A percentile compares a stretch with the other conserved stretches of the same genome.
These are phyloP conservation scores for Neurospora tetraspora DNA, from an alignment of 495 filamentous ascomycete genomes.

Conservation along the genomic window DNA sequence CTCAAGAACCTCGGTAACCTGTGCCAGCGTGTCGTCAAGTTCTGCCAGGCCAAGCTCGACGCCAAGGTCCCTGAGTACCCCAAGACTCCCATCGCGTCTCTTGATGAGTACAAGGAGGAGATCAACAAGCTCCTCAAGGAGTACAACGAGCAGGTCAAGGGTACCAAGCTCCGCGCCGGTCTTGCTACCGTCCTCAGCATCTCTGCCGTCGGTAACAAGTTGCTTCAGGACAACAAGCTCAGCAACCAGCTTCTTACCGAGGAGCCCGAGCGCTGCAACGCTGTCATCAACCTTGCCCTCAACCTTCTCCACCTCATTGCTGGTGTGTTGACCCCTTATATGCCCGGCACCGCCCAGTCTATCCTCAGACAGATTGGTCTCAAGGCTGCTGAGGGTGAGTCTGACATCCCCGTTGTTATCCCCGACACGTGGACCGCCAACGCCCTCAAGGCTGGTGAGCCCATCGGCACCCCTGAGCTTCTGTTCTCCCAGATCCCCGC, in stretches of 20 bases:
- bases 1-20: slow-evolving; percentile 90
- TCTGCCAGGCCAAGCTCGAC: slow-evolving; percentile 65
- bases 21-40: slow-evolving; percentile 88
- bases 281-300: slow-evolving; percentile 71
- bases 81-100: slow-evolving; percentile 14
- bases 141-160: slow-evolving; percentile 65
- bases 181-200: slow-evolving; percentile 52
- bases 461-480: slow-evolving; percentile 70
- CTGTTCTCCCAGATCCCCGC: slow-evolving; percentile 54
- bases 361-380: slow-evolving; percentile 66
- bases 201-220: slow-evolving; percentile 56
- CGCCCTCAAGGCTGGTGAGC: slow-evolving; percentile 59
- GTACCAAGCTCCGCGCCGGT: slow-evolving; percentile 65
- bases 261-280: slow-evolving; percentile 61
- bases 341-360: slow-evolving; percentile 65
- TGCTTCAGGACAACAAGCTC: slow-evolving; percentile 73
- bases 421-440: slow-evolving; percentile 58
- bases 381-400: slow-evolving; percentile 4
- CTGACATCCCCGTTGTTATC: slow-evolving; percentile 48
- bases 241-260: slow-evolving; percentile 48
- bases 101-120: slow-evolving; percentile 41
- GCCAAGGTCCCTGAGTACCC: slow-evolving; percentile 60
- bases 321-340: slow-evolving; percentile 67
- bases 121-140: slow-evolving; percentile 53
- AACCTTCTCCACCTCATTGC: slow-evolving; percentile 77